Evolutionary conservation across 2,329 filamentous ascomycete genomes (phyloP), one percentile per base, ranked within the genome.

Genomic region (Alternaria atra): DNA sequence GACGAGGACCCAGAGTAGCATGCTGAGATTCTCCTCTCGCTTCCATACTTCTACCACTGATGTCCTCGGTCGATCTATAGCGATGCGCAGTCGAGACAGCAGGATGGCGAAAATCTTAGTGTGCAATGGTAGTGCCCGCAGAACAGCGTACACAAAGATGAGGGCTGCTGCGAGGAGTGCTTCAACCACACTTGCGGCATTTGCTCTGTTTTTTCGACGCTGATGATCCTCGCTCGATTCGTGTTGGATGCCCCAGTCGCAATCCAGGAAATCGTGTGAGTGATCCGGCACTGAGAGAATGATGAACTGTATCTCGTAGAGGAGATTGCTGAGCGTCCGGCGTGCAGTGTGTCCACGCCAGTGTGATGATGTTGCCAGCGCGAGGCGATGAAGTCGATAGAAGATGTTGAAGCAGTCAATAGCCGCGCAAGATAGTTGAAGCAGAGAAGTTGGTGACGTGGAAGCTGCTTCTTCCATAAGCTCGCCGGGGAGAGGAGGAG

Each of bases 331-430:
- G 5, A 72, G 43, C 4, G 67, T 64, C 6, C 65, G 30, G 5
- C 65, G 52, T 13, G 65, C 52, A 2, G 71, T 65, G 27, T 55
- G 40, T 1, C 20, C 42, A 3, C 55, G 40, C 71, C 67, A 73
- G 10, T 48, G 61, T 9, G 64, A 54, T 0, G 70, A 69, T n/a
- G 58, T 37, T 9, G 68, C 71, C 4, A 72, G 59, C 4, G 63
- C 66, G 35, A 74, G 63, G 12, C 68, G 68, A 42, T 73, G 71
- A 1, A 74, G 52, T 7, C 60, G 65, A 58, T 72, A 67, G 60
- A 74, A 73, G 7, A 73, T 68, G 20, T 72, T 71, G 62, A 73
- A 73, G 58, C 68, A 72, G 20, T 72, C 66, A 10, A 72, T 54
- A 9, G 61, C 40, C 7, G 63, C 54, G 8, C 64, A 30, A 2